phyloP scores from a whole-genome alignment of 257 asterid species.

The Marsdenia floribunda region DNA sequence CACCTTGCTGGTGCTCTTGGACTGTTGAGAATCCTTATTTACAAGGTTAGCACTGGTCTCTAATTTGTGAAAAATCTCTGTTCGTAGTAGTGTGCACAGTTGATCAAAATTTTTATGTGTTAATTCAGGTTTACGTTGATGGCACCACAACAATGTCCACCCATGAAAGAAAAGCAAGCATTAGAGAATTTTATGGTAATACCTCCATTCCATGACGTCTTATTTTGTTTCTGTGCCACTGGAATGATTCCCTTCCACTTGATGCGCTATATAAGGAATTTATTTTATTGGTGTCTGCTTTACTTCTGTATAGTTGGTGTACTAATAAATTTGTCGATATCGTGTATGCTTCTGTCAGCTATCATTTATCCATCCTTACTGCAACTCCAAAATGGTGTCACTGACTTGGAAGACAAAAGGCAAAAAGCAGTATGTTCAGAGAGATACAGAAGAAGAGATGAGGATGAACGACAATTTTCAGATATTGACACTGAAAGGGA shows the following conservation, averaged over 20 bases:
- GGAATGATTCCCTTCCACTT: neutral
- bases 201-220: neutral
- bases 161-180: conserved; percentile 92
- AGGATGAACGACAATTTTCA: conserved; percentile 44
- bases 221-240: neutral
- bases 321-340: neutral
- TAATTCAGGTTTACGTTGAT: conserved; percentile 73
- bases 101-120: conserved; percentile 5
- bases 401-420: conserved; percentile 78
- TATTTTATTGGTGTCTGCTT: neutral
- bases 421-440: conserved; percentile 72
- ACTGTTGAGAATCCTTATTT: conserved; percentile 73
- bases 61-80: neutral
- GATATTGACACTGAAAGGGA: conserved; percentile 82
- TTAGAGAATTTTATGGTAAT: conserved; percentile 89
- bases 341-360: conserved; percentile 42
- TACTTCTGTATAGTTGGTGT: neutral
- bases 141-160: conserved; percentile 94
- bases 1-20: conserved; percentile 97
- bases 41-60: conserved; percentile 49
- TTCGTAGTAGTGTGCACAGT: neutral
- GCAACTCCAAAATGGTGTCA: conserved; percentile 85
- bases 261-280: neutral
- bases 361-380: conserved; percentile 79
- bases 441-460: conserved; percentile 77